Percentiles rank a stretch among this genome's conserved stretches.
Evolutionary conservation across 257 asterid species (phyloP).

Genomic region (Handroanthus guayacan): DNA sequence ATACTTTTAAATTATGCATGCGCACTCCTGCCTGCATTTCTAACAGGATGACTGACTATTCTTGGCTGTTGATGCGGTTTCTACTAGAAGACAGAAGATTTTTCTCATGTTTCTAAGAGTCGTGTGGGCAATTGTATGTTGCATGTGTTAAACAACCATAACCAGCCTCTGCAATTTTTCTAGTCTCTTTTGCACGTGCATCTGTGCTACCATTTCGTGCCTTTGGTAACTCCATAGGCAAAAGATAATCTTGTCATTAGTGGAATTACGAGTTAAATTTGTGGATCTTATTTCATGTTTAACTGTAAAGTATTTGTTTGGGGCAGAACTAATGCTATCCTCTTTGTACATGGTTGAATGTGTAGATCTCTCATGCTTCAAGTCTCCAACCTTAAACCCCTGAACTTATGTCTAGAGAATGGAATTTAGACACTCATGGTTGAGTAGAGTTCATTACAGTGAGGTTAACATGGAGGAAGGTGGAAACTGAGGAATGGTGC

Average conservation of each 20-base stretch:
- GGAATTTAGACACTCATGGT: conserved; percentile 11
- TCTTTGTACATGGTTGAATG: conserved; percentile 13
- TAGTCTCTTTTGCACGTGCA: not conserved
- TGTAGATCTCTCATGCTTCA: not conserved
- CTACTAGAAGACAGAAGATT: not conserved
- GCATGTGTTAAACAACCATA: not conserved
- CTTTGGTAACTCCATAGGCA: not conserved
- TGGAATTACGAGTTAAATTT: conserved; percentile 14
- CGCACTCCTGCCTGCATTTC: not conserved
- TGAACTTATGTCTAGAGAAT: conserved; percentile 23
- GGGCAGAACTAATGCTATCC: conserved; percentile 1
- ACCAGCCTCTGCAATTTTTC: not conserved
- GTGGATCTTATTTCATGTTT: conserved; percentile 6
- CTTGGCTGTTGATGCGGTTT: not conserved
- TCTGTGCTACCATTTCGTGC: conserved; percentile 11
- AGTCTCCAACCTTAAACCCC: not conserved
- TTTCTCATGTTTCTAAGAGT: not conserved
- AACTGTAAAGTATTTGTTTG: not conserved
- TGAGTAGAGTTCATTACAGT: conserved; percentile 46
- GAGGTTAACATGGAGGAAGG: conserved; percentile 49
- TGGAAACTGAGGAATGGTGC: conserved; percentile 54
- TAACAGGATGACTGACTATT: conserved; percentile 16
- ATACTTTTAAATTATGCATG: not conserved
- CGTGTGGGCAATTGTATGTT: not conserved
- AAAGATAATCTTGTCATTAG: not conserved